A percentile compares a stretch with the other conserved stretches of the same genome.
phyloP scores from a whole-genome alignment of 805 yeast genomes.

The Candida nemodendra region DNA sequence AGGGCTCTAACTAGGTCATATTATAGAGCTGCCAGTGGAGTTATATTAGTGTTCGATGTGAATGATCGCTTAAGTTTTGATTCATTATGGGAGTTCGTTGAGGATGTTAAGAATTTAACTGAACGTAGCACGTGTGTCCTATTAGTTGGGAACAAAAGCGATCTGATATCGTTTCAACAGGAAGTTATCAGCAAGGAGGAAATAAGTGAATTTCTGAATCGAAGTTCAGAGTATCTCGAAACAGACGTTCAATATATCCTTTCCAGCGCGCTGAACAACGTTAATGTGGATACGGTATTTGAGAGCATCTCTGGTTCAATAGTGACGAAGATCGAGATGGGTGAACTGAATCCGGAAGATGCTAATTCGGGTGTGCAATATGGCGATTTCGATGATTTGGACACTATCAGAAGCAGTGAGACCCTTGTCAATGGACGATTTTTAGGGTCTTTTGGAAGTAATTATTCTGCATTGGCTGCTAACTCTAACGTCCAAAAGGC shows the following conservation, averaged over 20 bases:
- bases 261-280: slow-evolving; percentile 42
- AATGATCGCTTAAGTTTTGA: slow-evolving; percentile 25
- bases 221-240: slow-evolving; percentile 24
- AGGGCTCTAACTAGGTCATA: slow-evolving; percentile 38
- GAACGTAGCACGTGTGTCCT: slow-evolving; percentile 29
- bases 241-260: slow-evolving; percentile 37
- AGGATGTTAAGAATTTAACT: slow-evolving; percentile 32
- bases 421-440: slow-evolving; percentile 1
- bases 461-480: not conserved
- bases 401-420: slow-evolving; percentile 10
- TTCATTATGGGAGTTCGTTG: slow-evolving; percentile 30
- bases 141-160: slow-evolving; percentile 37
- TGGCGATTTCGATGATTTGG: slow-evolving; percentile 33
- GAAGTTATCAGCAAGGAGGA: slow-evolving; percentile 12
- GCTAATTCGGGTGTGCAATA: slow-evolving; percentile 48
- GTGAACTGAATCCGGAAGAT: slow-evolving; percentile 46
- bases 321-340: slow-evolving; percentile 46
- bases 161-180: slow-evolving; percentile 13
- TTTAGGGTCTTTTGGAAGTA: slow-evolving; percentile 5
- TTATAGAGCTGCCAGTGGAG: slow-evolving; percentile 39
- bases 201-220: slow-evolving; percentile 13
- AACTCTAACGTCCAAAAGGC: not conserved
- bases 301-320: slow-evolving; percentile 38
- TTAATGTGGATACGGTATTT: slow-evolving; percentile 42
- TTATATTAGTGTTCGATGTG: slow-evolving; percentile 36